A percentile compares a stretch with the other conserved stretches of the same genome.
These are phyloP conservation scores for Eimeria falciformis DNA, from an alignment of 169 alveolate genomes.

Conservation along the genomic window DNA sequence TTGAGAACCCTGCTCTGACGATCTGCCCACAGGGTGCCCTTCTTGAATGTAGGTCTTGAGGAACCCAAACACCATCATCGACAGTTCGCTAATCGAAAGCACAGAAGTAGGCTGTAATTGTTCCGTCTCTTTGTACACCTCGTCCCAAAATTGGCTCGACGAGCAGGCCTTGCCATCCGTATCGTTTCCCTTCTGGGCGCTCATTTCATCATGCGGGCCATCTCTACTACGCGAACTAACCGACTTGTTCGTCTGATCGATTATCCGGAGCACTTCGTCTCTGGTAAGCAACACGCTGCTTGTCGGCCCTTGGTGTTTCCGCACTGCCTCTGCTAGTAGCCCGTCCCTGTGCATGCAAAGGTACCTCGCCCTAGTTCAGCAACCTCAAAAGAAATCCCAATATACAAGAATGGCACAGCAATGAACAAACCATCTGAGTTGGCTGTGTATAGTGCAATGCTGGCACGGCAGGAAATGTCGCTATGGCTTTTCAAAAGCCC, in stretches of 20 bases:
- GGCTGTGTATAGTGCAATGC: too few relatives aligned
- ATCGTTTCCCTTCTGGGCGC: conserved; percentile 1
- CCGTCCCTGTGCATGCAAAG: conserved; percentile 47
- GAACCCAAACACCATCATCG: conserved; percentile 76
- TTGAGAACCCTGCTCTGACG: conserved; percentile 10
- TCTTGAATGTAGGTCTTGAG: conserved; percentile 62
- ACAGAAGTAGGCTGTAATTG: conserved; percentile 15
- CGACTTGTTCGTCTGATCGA: conserved; percentile 52
- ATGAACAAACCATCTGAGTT: too few relatives aligned
- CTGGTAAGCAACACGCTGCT: conserved; percentile 66
- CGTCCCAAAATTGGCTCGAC: conserved; percentile 74
- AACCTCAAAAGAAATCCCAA: too few relatives aligned
- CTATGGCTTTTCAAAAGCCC: too few relatives aligned
- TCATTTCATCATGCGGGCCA: background rate
- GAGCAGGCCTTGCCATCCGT: background rate
- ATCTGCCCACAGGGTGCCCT: background rate
- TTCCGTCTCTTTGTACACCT: conserved; percentile 66
- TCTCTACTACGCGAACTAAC: conserved; percentile 2
- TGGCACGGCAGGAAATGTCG: too few relatives aligned
- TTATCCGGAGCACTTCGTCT: conserved; percentile 61
- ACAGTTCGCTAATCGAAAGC: conserved; percentile 72
- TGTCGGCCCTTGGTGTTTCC: conserved; percentile 56
- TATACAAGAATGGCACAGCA: too few relatives aligned
- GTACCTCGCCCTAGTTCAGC: too few relatives aligned
- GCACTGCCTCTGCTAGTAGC: conserved; percentile 43